Base-by-base conservation (phyloP, 345 rosid species). In the Acer negundo region DNA sequence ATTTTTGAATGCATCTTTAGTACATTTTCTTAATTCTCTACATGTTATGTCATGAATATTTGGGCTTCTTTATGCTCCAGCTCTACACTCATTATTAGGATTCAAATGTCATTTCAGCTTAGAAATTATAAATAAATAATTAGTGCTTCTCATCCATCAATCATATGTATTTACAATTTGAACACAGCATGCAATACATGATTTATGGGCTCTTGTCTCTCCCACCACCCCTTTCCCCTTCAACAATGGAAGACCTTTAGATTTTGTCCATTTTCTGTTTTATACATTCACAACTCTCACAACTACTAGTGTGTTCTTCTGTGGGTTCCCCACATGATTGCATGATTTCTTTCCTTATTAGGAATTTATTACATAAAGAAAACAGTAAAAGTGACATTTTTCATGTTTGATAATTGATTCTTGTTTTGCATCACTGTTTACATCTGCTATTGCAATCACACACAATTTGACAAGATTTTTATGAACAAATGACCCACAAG, bases 121-220 rank as follows among this genome's bases (percentile, higher is more conserved):
- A 42, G 11, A 62, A 70, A 63, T 64, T 66, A 44, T 67, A 35
- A 71, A 55, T 67, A 35, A 71, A 44, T 11, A 23, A 7, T 75
- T 51, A 67, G 84, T 85, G 82, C 84, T 78, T 49, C 77, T n/a
- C n/a, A n/a, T n/a, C 55, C 38, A 22, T 40, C 78, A 71, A 31
- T 79, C 61, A 58, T 62, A 10, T 28, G 6, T 62, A 15, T 28
- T 4, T 19, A 40, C 40, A 62, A 47, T 20, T 4, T 58, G 44
- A 75, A 3, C 63, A 11, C 63, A 20, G 44, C 66, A 72, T 84
- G 78, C 70, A 72, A 59, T 79, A 17, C 13, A 16, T 49, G 4
- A 75, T 63, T 44, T 61, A 75, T 75, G 80, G 85, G 84, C 74
- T 70, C 78, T 80, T 70, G 63, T 51, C 69, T 71, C 72, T 59